Base-by-base conservation (phyloP, 495 filamentous ascomycete genomes). In the Elasticomyces elasticus region DNA sequence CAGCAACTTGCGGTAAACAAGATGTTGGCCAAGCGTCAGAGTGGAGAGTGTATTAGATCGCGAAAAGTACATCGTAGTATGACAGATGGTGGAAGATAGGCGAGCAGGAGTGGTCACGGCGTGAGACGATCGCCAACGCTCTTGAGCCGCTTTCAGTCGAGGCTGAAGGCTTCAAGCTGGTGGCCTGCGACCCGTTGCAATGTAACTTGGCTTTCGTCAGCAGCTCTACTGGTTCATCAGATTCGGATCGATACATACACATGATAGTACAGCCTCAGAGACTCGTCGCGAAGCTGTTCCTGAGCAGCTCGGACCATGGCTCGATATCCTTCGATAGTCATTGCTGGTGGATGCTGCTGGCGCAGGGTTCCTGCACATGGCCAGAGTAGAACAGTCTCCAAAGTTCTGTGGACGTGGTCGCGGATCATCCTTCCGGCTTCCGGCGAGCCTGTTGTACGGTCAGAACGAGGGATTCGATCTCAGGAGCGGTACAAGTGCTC, bases 211-310 rank as follows among this genome's bases (percentile, higher is more conserved):
- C 10, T 19, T 3, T 23, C 2, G 23, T 28, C 24, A 28, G 13
- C 13, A 13, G n/a, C 7, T 30, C 10, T 7, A 28, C n/a, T 28
- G 19, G 15, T 25, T 24, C 17, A 28, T 45, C 17, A 6, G 25
- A n/a, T n/a, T n/a, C n/a, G 6, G 20, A 23, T 5, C 42, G 5
- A 6, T 10, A 54, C 56, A 30, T 56, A 61, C 58, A 44, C 41
- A 24, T 31, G 24, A 37, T 41, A 51, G 38, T 61, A 61, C 19
- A 56, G 53, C 42, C 49, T 56, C 20, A 56, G 23, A 22, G 30
- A 38, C 0, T 56, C 46, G n/a, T 56, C 30, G 1, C 25, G 40
- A 6, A 61, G 49, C 49, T 61, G 43, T 4, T 1, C 15, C 26
- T 42, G 35, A 1, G 58, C 58, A 17, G 23, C 53, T 12, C 1